Conservation (phyloP, 441 rosid genomes). For the Erodium trifolium region DNA sequence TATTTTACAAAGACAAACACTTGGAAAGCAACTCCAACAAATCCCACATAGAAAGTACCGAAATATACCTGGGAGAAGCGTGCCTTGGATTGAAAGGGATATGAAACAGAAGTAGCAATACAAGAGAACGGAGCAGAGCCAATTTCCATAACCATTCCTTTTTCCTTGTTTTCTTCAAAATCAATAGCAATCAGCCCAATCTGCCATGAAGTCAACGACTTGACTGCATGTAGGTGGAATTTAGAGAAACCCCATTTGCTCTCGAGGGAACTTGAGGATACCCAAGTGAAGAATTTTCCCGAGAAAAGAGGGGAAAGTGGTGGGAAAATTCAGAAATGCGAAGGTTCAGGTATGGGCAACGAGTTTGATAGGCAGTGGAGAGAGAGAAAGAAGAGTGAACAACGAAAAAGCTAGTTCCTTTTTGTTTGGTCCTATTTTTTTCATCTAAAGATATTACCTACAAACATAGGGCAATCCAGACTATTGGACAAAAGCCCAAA, state of each 20-base stretch:
- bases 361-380: neutral
- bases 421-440: neutral
- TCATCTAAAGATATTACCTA: neutral
- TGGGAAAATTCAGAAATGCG: neutral
- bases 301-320: neutral
- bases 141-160: constrained; percentile 37
- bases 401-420: neutral
- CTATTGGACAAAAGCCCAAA: neutral
- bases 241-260: constrained; percentile 23
- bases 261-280: constrained; percentile 11
- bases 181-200: constrained; percentile 7
- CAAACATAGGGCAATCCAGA: neutral
- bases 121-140: constrained; percentile 37
- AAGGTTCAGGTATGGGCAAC: neutral
- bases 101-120: constrained; percentile 35
- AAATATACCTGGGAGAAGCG: constrained; percentile 36
- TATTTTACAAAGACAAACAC: neutral
- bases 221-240: constrained; percentile 15
- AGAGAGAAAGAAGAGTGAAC: neutral
- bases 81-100: constrained; percentile 30
- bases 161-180: neutral
- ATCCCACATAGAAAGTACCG: constrained; percentile 7
- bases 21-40: neutral
- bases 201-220: constrained; percentile 10
- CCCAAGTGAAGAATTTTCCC: constrained; percentile 8